Percentiles rank a stretch among this genome's conserved stretches.
These are phyloP conservation scores for Globisporangium parvum DNA, from an alignment of 352 stramenopile genomes.

Conservation along the genomic window DNA sequence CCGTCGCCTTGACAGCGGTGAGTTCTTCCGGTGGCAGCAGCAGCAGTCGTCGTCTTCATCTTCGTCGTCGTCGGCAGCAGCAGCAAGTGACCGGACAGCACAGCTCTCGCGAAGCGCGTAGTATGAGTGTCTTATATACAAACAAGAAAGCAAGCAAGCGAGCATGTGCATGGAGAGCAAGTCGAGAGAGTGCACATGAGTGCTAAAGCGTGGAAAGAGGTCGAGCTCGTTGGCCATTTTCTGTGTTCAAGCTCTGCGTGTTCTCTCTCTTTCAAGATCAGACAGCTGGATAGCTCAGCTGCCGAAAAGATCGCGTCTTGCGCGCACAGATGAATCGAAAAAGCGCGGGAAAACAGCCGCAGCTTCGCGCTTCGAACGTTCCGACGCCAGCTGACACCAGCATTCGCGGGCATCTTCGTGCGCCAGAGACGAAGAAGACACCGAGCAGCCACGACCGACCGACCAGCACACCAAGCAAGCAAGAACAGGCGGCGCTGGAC, in stretches of 20 bases:
- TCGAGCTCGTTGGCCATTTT: neutral
- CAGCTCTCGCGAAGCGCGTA: constrained; percentile 7
- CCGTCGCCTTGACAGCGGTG: constrained; percentile 6
- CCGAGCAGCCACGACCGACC: neutral
- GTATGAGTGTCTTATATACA: neutral
- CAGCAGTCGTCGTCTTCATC: neutral
- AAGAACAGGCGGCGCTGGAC: too few relatives aligned
- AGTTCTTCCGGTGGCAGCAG: constrained; percentile 5
- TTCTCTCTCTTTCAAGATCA: too few relatives aligned
- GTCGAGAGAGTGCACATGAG: too few relatives aligned
- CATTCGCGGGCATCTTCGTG: neutral
- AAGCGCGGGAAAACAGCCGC: constrained; percentile 9
- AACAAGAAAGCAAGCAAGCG: too few relatives aligned
- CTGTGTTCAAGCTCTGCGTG: neutral
- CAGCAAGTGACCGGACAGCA: neutral
- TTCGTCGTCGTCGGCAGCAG: neutral
- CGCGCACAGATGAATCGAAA: neutral
- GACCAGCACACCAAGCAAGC: neutral
- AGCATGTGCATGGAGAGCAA: too few relatives aligned
- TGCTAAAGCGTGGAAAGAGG: too few relatives aligned
- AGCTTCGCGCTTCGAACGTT: constrained; percentile 1
- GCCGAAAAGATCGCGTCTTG: too few relatives aligned
- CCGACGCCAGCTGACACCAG: neutral
- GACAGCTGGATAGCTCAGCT: too few relatives aligned
- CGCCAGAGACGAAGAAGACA: neutral